Percentiles rank a stretch among this genome's conserved stretches.
Evolutionary conservation across 257 asterid species (phyloP).

Genomic region (Verbena officinalis): DNA sequence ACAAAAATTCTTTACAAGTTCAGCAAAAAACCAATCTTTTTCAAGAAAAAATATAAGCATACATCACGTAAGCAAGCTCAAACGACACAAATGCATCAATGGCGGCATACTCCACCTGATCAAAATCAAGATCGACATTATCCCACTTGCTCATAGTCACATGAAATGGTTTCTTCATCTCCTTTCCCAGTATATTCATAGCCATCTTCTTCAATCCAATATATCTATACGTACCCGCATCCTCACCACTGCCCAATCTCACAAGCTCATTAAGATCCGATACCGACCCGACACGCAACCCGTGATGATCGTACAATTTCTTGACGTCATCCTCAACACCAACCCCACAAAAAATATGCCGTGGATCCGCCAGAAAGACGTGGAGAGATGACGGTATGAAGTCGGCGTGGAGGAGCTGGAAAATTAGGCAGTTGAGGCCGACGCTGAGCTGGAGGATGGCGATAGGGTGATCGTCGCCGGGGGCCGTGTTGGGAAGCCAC

Average conservation of each 20-base stretch:
- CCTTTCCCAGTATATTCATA: slow-evolving; percentile 25
- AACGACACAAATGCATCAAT: slow-evolving; percentile 43
- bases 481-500: slow-evolving; percentile 36
- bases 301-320: slow-evolving; percentile 26
- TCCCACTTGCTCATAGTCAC: slow-evolving; percentile 42
- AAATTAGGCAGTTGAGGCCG: slow-evolving; percentile 38
- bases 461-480: slow-evolving; percentile 19
- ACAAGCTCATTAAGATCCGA: slow-evolving; percentile 30
- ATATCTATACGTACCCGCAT: neutral
- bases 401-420: slow-evolving; percentile 33
- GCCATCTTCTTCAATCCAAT: slow-evolving; percentile 32
- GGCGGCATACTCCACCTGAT: slow-evolving; percentile 37
- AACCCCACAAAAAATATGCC: slow-evolving; percentile 35
- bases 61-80: slow-evolving; percentile 20
- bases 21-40: too few relatives aligned
- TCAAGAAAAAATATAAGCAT: too few relatives aligned
- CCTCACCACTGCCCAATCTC: slow-evolving; percentile 14
- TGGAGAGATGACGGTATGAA: slow-evolving; percentile 22
- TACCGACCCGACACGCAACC: neutral
- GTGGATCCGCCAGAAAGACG: slow-evolving; percentile 26
- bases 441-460: slow-evolving; percentile 46
- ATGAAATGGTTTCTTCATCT: slow-evolving; percentile 25
- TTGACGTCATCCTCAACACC: slow-evolving; percentile 27
- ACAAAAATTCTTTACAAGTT: too few relatives aligned
- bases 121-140: slow-evolving; percentile 3